These are phyloP conservation scores for Bassia scoparia DNA, from an alignment of 148 eudicot species.

Conservation along the genomic window DNA sequence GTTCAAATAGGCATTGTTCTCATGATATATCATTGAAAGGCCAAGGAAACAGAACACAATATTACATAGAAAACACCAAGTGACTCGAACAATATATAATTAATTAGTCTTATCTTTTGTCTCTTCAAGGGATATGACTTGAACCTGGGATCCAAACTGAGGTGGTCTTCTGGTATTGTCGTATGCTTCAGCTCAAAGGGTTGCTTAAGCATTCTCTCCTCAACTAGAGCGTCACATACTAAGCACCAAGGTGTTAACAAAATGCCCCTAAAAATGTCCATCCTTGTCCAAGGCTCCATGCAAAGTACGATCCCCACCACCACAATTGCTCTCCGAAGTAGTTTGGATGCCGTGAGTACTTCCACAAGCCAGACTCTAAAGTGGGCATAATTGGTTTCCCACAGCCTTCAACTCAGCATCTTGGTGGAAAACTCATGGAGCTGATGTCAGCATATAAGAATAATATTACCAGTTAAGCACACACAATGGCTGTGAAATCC, in stretches of 20 bases:
- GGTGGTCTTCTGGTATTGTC: slow-evolving; percentile 66
- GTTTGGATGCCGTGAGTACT: slow-evolving; percentile 84
- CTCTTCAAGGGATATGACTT: slow-evolving; percentile 39
- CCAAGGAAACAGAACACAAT: slow-evolving; percentile 25
- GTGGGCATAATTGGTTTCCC: slow-evolving; percentile 46
- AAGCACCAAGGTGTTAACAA: slow-evolving; percentile 68
- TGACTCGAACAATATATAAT: slow-evolving; percentile 8
- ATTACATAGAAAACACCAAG: slow-evolving; percentile 17
- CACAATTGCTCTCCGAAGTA: slow-evolving; percentile 95
- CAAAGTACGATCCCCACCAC: slow-evolving; percentile 97
- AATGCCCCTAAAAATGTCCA: slow-evolving; percentile 63
- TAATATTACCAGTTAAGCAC: slow-evolving; percentile 53
- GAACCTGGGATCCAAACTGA: slow-evolving; percentile 92
- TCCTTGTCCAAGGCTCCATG: slow-evolving; percentile 62
- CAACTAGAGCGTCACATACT: slow-evolving; percentile 85
- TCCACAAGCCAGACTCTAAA: slow-evolving; percentile 76
- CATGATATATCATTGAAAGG: slow-evolving; percentile 9
- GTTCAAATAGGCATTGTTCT: slow-evolving; percentile 16
- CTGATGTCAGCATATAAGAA: slow-evolving; percentile 74
- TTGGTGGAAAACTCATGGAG: slow-evolving; percentile 49
- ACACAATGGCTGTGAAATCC: slow-evolving; percentile 53
- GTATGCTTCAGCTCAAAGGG: slow-evolving; percentile 65
- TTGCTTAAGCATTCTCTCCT: slow-evolving; percentile 64
- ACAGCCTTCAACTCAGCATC: slow-evolving; percentile 44
- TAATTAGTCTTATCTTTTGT: slow-evolving; percentile 51